Percentiles rank a stretch among this genome's conserved stretches.
These are phyloP conservation scores for Malassezia sp. DNA, from an alignment of 1,284 basidiomycete species.

Conservation along the genomic window DNA sequence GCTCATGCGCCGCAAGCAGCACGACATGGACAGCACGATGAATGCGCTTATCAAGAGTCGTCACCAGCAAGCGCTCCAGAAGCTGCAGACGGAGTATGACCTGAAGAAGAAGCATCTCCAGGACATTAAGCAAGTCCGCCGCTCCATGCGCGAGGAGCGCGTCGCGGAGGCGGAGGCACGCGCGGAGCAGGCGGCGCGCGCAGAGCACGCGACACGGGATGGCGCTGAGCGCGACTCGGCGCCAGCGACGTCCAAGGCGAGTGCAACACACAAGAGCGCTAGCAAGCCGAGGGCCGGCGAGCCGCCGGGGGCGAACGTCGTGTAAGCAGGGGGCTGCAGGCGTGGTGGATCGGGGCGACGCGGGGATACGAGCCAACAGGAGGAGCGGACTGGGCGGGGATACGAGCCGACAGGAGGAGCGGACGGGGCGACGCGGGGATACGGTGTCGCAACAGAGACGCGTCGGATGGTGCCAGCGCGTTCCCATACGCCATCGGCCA, in stretches of 20 bases:
- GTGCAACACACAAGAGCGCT: neutral
- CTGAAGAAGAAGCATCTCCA: slow-evolving; percentile 38
- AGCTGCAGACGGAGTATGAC: slow-evolving; percentile 36
- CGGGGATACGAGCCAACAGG: too few species aligned
- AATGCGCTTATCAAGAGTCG: slow-evolving; percentile 44
- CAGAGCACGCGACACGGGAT: neutral
- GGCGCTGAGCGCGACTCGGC: too few species aligned
- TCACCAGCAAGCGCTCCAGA: slow-evolving; percentile 37
- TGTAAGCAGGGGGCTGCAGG: too few species aligned
- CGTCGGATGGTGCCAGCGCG: too few species aligned
- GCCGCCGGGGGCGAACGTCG: too few species aligned
- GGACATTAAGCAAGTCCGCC: slow-evolving; percentile 34
- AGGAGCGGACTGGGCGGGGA: too few species aligned
- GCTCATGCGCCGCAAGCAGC: slow-evolving; percentile 37
- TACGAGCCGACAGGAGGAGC: too few species aligned
- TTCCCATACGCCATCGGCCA: too few species aligned
- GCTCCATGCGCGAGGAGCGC: slow-evolving; percentile 32
- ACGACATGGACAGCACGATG: slow-evolving; percentile 37
- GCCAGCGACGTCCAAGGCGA: too few species aligned
- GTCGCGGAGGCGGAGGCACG: slow-evolving; percentile 23
- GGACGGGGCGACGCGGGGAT: too few species aligned
- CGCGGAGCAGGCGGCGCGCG: slow-evolving; percentile 9
- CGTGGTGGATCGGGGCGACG: too few species aligned
- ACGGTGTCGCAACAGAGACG: too few species aligned
- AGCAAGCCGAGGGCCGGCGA: neutral